These are phyloP conservation scores for Boletales sp. DNA, from an alignment of 768 basidiomycete genomes.

Conservation along the genomic window DNA sequence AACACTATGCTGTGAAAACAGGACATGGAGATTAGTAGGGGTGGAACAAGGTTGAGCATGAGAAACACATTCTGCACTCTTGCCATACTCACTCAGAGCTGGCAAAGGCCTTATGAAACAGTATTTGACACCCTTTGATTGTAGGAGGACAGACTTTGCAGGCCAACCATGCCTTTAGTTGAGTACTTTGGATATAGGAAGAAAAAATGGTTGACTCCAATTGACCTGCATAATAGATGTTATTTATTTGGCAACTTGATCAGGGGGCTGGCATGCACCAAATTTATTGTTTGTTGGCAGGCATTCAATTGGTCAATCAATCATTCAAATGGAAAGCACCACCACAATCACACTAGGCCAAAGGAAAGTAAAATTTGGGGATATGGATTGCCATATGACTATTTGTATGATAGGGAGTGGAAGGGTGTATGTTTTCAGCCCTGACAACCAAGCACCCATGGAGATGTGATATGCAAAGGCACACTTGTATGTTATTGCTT, in stretches of 20 bases:
- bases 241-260: not conserved
- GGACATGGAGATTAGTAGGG: not conserved
- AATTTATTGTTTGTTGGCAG: not conserved
- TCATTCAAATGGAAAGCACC: not conserved
- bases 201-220: not conserved
- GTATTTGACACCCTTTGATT: not conserved
- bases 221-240: not conserved
- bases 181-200: not conserved
- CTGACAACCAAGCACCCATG: not conserved
- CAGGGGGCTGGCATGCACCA: not conserved
- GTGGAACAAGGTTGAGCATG: not conserved
- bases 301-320: not conserved
- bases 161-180: not conserved
- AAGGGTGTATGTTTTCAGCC: not conserved
- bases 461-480: not conserved
- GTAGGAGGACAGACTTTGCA: not conserved
- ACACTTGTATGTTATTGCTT: no score
- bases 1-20: not conserved
- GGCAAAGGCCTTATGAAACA: constrained; percentile 8
- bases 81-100: no score
- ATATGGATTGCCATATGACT: constrained; percentile 31
- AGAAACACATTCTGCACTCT: not conserved
- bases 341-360: constrained; percentile 38
- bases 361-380: constrained; percentile 32
- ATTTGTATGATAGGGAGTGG: constrained; percentile 15